phyloP scores from a whole-genome alignment of 108 stramenopile genomes.

The Tribonema minus region DNA sequence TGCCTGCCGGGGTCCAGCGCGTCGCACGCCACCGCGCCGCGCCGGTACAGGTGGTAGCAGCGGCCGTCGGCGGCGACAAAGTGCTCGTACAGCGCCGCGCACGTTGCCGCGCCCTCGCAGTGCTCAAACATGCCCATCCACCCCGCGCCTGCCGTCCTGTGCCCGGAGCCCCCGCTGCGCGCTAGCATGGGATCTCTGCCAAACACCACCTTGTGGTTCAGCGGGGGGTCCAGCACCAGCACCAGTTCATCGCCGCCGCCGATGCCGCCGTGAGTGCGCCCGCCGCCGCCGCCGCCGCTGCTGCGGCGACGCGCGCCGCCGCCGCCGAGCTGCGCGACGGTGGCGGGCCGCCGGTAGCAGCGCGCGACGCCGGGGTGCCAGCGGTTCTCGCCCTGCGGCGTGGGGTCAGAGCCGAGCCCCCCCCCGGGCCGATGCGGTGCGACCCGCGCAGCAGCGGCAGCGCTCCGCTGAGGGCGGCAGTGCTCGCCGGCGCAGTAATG shows the following conservation, averaged over 20 bases:
- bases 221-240: conserved; percentile 24
- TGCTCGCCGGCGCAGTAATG: too few species aligned
- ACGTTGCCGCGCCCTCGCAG: conserved; percentile 5
- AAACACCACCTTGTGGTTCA: conserved; percentile 29
- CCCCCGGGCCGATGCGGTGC: conserved; percentile 7
- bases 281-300: background rate
- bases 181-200: background rate
- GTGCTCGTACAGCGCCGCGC: conserved; percentile 8
- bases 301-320: background rate
- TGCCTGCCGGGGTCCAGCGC: conserved; percentile 26
- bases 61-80: conserved; percentile 21
- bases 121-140: conserved; percentile 11
- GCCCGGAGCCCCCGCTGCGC: background rate
- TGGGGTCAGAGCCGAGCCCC: background rate
- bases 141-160: background rate
- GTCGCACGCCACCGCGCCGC: conserved; percentile 13
- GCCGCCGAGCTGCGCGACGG: background rate
- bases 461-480: too few species aligned
- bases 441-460: conserved; percentile 10
- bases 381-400: conserved; percentile 6
- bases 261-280: background rate
- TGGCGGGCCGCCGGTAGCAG: conserved; percentile 11
- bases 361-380: conserved; percentile 11
- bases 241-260: background rate
- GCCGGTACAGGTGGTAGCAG: conserved; percentile 30